A percentile compares a stretch with the other conserved stretches of the same genome.
Conservation (phyloP, 345 rosid species). For the Euphorbia tirucalli region DNA sequence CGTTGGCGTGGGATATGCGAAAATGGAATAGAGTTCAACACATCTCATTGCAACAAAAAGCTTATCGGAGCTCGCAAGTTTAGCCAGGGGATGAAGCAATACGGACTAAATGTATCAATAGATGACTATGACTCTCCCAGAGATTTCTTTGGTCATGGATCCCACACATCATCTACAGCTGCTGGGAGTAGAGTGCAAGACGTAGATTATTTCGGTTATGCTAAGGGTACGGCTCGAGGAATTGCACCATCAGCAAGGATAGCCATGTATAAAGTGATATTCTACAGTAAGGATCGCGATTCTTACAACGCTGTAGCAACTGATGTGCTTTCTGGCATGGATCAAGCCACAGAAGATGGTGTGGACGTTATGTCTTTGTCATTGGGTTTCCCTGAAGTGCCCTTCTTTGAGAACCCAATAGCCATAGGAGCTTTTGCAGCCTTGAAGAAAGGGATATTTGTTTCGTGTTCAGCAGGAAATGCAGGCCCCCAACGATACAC, state of each 20-base stretch:
- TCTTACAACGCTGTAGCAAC: constrained; percentile 33
- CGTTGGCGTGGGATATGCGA: constrained; percentile 46
- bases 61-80: constrained; percentile 48
- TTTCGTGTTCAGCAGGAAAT: constrained; percentile 49
- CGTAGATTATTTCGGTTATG: constrained; percentile 49
- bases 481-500: constrained; percentile 41
- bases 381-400: constrained; percentile 32
- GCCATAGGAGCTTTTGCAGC: constrained; percentile 60
- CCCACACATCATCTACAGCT: constrained; percentile 47
- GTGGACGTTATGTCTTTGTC: constrained; percentile 49
- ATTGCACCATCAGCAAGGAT: constrained; percentile 51
- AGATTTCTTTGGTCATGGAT: constrained; percentile 50
- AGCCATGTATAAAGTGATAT: constrained; percentile 51
- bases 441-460: constrained; percentile 47
- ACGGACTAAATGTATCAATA: constrained; percentile 27
- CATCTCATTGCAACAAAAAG: constrained; percentile 43
- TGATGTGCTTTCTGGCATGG: constrained; percentile 48
- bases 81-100: constrained; percentile 47
- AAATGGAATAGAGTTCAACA: constrained; percentile 37
- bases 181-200: constrained; percentile 34
- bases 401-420: constrained; percentile 43
- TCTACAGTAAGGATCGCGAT: constrained; percentile 4
- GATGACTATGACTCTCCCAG: constrained; percentile 51
- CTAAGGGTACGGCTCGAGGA: constrained; percentile 42
- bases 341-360: constrained; percentile 52